Conservation (phyloP, 805 yeast genomes). For the Saturnispora galanensis region DNA sequence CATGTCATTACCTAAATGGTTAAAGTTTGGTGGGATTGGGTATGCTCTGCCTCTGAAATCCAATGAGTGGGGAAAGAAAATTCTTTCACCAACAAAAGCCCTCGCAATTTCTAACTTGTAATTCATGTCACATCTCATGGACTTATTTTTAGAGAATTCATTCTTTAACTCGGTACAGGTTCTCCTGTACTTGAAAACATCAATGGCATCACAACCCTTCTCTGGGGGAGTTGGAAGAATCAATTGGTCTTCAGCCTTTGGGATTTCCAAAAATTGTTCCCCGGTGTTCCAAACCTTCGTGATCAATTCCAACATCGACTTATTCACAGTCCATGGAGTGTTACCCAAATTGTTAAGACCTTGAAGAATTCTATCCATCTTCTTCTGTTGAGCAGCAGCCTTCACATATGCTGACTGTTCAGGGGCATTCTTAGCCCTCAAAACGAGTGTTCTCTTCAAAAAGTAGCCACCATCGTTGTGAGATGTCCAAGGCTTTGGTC, state of each 20-base stretch:
- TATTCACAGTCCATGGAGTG: conserved; percentile 90
- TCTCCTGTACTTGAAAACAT: conserved; percentile 57
- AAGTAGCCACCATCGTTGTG: conserved; percentile 81
- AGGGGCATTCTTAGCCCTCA: conserved; percentile 75
- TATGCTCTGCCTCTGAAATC: conserved; percentile 83
- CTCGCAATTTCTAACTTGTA: conserved; percentile 93
- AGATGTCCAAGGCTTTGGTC: conserved; percentile 82
- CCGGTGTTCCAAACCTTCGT: conserved; percentile 85
- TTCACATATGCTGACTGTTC: conserved; percentile 84
- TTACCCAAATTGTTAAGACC: conserved; percentile 81
- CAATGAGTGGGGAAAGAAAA: conserved; percentile 71
- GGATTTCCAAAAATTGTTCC: conserved; percentile 59
- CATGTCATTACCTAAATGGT: conserved; percentile 72
- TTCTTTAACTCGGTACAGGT: conserved; percentile 46
- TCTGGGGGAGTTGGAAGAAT: conserved; percentile 48
- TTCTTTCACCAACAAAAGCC: conserved; percentile 72
- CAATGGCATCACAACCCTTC: conserved; percentile 61
- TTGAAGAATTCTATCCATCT: conserved; percentile 55
- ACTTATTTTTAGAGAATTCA: conserved; percentile 58
- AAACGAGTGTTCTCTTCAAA: conserved; percentile 49
- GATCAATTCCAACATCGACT: conserved; percentile 54
- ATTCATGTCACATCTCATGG: conserved; percentile 88
- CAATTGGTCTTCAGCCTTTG: conserved; percentile 39
- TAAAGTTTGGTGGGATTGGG: conserved; percentile 71
- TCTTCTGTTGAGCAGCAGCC: conserved; percentile 68